Evolutionary conservation across 148 eudicot genomes (phyloP).

Genomic region (Heliosperma pusillum): DNA sequence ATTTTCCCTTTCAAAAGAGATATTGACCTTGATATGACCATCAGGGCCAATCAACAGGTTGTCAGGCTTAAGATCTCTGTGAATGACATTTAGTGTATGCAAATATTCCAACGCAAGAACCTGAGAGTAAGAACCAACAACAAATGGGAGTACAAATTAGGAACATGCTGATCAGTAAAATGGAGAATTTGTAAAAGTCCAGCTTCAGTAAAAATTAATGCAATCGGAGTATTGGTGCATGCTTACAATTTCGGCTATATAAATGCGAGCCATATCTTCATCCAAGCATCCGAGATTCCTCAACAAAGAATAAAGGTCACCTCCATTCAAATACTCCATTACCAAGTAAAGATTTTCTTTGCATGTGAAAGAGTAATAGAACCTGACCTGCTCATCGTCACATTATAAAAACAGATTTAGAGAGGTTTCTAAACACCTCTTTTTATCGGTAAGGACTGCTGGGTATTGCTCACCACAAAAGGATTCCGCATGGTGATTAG

Average conservation of each 20-base stretch:
- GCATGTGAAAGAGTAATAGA: slow-evolving; percentile 98
- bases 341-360: slow-evolving; percentile 97
- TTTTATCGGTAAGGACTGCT: neutral
- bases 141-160: slow-evolving; percentile 7
- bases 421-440: slow-evolving; percentile 21
- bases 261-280: slow-evolving; percentile 95
- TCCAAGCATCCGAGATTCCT: slow-evolving; percentile 92
- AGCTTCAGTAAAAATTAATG: neutral
- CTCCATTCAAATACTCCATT: slow-evolving; percentile 98
- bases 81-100: slow-evolving; percentile 82
- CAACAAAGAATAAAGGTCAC: slow-evolving; percentile 90
- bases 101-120: slow-evolving; percentile 97
- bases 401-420: slow-evolving; percentile 25
- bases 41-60: slow-evolving; percentile 91
- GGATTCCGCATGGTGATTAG: slow-evolving; percentile 89
- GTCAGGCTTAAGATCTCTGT: slow-evolving; percentile 96
- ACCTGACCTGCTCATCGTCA: slow-evolving; percentile 74
- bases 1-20: neutral
- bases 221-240: neutral
- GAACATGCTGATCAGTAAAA: neutral
- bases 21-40: slow-evolving; percentile 97
- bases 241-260: slow-evolving; percentile 96
- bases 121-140: slow-evolving; percentile 38
- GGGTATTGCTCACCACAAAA: slow-evolving; percentile 72
- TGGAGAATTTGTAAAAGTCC: neutral